These are phyloP conservation scores for Glonium stellatum DNA, from an alignment of 495 filamentous ascomycete species.

Conservation along the genomic window DNA sequence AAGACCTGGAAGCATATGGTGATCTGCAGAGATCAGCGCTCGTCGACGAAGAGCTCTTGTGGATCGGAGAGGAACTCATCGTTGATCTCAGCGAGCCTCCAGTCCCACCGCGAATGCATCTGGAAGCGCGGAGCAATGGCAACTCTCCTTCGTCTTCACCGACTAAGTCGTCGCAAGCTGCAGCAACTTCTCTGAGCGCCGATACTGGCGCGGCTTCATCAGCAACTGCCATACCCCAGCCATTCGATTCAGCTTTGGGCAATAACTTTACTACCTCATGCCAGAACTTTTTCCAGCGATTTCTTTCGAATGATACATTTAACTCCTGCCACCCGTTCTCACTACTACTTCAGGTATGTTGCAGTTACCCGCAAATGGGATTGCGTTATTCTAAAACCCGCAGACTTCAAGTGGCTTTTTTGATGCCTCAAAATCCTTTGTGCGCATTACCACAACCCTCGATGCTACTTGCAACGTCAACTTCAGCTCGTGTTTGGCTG, in stretches of 20 bases:
- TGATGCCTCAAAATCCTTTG: slow-evolving; percentile 55
- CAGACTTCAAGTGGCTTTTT: slow-evolving; percentile 72
- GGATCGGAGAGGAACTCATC: slow-evolving; percentile 15
- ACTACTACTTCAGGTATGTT: slow-evolving; percentile 23
- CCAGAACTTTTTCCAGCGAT: slow-evolving; percentile 12
- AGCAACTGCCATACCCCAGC: slow-evolving; percentile 16
- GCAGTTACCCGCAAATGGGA: background rate
- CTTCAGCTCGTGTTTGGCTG: slow-evolving; percentile 49
- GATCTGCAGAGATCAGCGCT: slow-evolving; percentile 19
- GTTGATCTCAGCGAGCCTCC: slow-evolving; percentile 3
- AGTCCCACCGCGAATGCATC: slow-evolving; percentile 23
- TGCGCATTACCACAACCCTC: slow-evolving; percentile 61
- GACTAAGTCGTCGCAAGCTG: slow-evolving; percentile 7
- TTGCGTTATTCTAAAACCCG: background rate
- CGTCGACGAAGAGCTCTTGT: slow-evolving; percentile 2
- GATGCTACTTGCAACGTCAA: slow-evolving; percentile 63
- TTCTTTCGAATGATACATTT: slow-evolving; percentile 14
- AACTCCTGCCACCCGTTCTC: slow-evolving; percentile 27
- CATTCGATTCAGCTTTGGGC: slow-evolving; percentile 21
- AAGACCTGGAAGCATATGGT: slow-evolving; percentile 10
- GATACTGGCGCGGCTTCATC: slow-evolving; percentile 10
- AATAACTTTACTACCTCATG: slow-evolving; percentile 28
- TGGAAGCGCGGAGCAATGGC: slow-evolving; percentile 4
- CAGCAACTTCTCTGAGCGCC: slow-evolving; percentile 11
- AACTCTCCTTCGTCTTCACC: slow-evolving; percentile 5